Conservation (phyloP, 768 basidiomycete genomes). For the Paxillus rubicundulus region DNA sequence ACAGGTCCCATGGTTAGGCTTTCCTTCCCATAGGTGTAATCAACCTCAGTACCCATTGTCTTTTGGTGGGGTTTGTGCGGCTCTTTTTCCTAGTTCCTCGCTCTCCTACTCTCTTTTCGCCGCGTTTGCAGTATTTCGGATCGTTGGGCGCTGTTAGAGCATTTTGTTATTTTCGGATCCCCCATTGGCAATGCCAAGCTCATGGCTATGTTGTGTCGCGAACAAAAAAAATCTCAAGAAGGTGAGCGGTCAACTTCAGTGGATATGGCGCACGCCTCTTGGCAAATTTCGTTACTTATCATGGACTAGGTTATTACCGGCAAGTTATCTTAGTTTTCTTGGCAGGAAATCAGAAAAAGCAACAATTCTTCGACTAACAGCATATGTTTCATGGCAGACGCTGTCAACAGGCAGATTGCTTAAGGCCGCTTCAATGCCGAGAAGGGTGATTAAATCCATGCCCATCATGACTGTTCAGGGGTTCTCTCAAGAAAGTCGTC, state of each 20-base stretch:
- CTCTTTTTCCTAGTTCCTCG: not conserved
- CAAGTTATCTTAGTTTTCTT: constrained; percentile 9
- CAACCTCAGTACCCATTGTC: not conserved
- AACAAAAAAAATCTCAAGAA: not conserved
- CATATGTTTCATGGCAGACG: not conserved
- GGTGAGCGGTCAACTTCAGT: not conserved
- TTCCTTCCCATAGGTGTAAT: not conserved
- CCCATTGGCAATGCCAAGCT: not conserved
- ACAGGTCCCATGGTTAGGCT: not conserved
- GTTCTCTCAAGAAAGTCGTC: constrained; percentile 1
- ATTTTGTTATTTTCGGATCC: not conserved
- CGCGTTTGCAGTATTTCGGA: not conserved
- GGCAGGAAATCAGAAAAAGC: constrained; percentile 6
- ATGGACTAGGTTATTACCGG: not conserved
- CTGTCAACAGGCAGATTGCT: not conserved
- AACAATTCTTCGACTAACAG: not conserved
- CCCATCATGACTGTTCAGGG: not conserved
- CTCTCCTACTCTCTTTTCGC: not conserved
- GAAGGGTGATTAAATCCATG: not conserved
- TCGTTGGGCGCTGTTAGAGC: not conserved
- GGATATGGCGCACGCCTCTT: not conserved
- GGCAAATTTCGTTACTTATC: not conserved
- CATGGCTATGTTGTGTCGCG: not conserved
- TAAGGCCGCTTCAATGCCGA: constrained; percentile 26
- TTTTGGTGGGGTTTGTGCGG: constrained; percentile 28